Conservation (phyloP, 2,329 filamentous ascomycete genomes). For the Microdochium paspali region DNA sequence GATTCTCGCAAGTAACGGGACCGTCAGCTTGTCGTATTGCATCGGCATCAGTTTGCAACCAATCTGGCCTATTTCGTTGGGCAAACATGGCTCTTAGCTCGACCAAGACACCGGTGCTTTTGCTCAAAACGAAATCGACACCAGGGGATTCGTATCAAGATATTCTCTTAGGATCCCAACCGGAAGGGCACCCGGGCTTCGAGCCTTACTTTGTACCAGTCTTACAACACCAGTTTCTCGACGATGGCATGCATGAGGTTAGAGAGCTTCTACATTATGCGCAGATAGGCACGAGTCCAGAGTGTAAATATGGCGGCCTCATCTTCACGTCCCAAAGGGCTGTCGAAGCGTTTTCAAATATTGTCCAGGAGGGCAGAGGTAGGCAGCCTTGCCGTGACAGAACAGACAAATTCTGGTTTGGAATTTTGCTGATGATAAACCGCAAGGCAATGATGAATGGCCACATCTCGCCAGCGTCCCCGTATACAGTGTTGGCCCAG, state of each 20-base stretch:
- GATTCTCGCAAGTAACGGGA: no score
- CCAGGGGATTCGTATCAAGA: conserved; percentile 67
- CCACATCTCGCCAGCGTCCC: conserved; percentile 46
- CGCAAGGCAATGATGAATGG: conserved; percentile 25
- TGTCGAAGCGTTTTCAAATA: conserved; percentile 64
- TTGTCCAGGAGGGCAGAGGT: conserved; percentile 46
- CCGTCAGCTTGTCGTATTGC: no score
- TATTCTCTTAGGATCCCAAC: conserved; percentile 39
- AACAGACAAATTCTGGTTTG: no score
- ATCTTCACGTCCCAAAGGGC: conserved; percentile 80
- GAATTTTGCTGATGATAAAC: conserved; percentile 20
- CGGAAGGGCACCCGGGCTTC: conserved; percentile 33
- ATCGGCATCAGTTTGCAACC: no score
- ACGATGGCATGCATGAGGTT: conserved; percentile 46
- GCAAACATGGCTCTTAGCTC: no score
- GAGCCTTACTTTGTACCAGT: conserved; percentile 67
- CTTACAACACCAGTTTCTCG: conserved; percentile 59
- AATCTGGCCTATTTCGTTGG: no score
- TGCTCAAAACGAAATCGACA: conserved; percentile 69
- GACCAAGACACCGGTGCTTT: conserved; percentile 47
- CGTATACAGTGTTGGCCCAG: conserved; percentile 73
- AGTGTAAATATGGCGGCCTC: conserved; percentile 57
- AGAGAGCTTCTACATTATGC: conserved; percentile 35
- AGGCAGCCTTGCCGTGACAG: no score
- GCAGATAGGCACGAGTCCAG: conserved; percentile 26